phyloP scores from a whole-genome alignment of 306 rosid species.

The Malus fusca region DNA sequence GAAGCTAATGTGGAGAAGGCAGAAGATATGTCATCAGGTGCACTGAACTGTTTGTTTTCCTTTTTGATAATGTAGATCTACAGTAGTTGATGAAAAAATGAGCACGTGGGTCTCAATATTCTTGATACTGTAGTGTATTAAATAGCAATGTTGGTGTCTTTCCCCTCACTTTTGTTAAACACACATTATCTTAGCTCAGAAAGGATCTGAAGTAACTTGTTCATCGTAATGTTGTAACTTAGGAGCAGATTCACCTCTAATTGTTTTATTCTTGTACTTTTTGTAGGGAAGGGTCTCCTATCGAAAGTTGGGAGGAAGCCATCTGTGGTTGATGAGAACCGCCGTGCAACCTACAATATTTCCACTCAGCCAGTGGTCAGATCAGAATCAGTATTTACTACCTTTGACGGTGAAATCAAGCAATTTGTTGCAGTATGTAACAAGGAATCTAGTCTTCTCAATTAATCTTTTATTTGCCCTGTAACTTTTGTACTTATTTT shows the following conservation, averaged over 20 bases:
- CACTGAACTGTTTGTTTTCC: not conserved
- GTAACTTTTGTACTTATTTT: conserved; percentile 8
- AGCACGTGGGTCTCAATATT: not conserved
- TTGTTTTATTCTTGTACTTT: conserved; percentile 19
- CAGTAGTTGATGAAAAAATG: not conserved
- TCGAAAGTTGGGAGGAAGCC: conserved; percentile 76
- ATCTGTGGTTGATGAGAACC: conserved; percentile 56
- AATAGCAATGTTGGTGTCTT: not conserved
- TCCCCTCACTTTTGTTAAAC: not conserved
- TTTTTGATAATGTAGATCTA: not conserved
- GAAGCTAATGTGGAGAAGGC: conserved; percentile 66
- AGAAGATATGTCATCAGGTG: conserved; percentile 80
- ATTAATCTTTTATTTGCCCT: conserved; percentile 6
- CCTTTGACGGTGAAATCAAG: conserved; percentile 82
- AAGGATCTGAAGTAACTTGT: not conserved
- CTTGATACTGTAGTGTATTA: not conserved
- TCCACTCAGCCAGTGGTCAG: conserved; percentile 41
- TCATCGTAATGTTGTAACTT: not conserved
- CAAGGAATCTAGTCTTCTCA: conserved; percentile 10
- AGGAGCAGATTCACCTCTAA: conserved; percentile 11
- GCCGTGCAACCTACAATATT: conserved; percentile 66
- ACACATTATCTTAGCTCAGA: not conserved
- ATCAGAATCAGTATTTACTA: conserved; percentile 69
- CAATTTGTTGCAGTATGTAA: conserved; percentile 83
- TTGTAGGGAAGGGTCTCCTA: conserved; percentile 55